Evolutionary conservation across 306 rosid species (phyloP), one percentile per base, ranked within the genome.

Genomic region (Quercus aquifolioides): DNA sequence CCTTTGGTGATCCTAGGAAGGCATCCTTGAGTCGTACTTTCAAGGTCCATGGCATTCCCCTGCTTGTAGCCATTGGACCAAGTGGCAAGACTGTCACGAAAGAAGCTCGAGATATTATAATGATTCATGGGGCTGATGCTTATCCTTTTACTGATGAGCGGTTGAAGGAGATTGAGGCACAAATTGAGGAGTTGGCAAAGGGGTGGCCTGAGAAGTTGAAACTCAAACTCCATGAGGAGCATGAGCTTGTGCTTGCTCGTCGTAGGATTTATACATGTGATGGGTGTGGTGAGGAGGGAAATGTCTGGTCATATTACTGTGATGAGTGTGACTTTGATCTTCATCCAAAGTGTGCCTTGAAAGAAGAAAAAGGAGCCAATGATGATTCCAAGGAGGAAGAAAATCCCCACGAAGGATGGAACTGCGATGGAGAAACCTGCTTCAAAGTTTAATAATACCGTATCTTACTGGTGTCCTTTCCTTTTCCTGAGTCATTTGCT

Each of bases 1-100:
- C 98, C 55, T 90, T 76, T 71, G 94, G 91, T 1, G 97, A 94
- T 79, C 23, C 80, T 6, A 92, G 98, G 84, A 92, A 90, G 81
- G 81, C 81, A 75, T 63, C 72, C 58, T 76, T 94, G 62, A 83
- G 81, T 65, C 87, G 87, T 60, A 87, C 28, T 69, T 94, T 92
- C 84, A 90, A 72, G 84, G 84, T 94, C 46, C 38, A 69, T 17
- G 92, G 91, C 79, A 89, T 90, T 76, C 98, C 96, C 71, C 81
- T 72, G 83, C 84, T 86, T 0, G 85, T 92, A 74, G 94, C 92
- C 64, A 80, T 94, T 20, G 92, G 91, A 56, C 79, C 91, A 21
- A 87, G 68, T 25, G 98, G 97, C 43, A 87, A 74, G 30, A 94
- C 98, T 0, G 83, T 89, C 76, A 85, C 93, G 2, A 87, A 25